Evolutionary conservation across 2,329 filamentous ascomycete species (phyloP), one percentile per base, ranked within the genome.

Genomic region (Diaporthe aspalathi): DNA sequence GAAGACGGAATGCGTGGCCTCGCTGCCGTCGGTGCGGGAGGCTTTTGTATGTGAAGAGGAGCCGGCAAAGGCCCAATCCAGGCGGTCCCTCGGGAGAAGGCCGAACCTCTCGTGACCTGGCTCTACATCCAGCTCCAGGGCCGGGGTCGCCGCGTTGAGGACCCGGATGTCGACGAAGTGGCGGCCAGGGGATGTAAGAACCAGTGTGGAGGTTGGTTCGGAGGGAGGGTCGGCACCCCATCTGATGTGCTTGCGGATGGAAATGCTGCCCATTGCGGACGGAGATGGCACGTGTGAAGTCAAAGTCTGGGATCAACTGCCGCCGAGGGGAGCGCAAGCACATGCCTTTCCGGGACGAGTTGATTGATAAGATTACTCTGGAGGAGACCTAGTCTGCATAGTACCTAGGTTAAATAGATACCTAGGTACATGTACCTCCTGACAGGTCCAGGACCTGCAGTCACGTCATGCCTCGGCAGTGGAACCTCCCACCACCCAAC

Each of bases 51-150:
- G 84, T 0, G 81, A 82, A 0, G 88, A 88, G 1, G 79, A 84
- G 2, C 91, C 91, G 0, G 87, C 88, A 74, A 92, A 90, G 5
- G 87, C 90, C 91, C 91, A 93, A 75, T 92, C 90, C 2, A 93
- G 82, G 0, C 82, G 76, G 22, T 78, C 74, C 6, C 63, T 60
- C 9, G 72, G 38, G 22, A 74, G 50, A 20, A 9, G 14, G 32
- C 35, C 47, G 16, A 60, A 60, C 14, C 20, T 35, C 43, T 70
- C 22, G 9, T 40, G 32, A 14, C 40, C 45, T 14, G 22, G n/a
- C 29, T 45, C 27, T 6, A 12, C 17, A 27, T 17, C 24, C 43
- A 24, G 8, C 20, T 52, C 74, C 68, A 14, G 70, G 47, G 6
- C 73, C 68, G 32, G 72, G 49, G 43, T 35, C 38, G 52, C 57